A percentile compares a stretch with the other conserved stretches of the same genome.
These are phyloP conservation scores for Skeletonema menzelii DNA, from an alignment of 108 stramenopile genomes.

Conservation along the genomic window DNA sequence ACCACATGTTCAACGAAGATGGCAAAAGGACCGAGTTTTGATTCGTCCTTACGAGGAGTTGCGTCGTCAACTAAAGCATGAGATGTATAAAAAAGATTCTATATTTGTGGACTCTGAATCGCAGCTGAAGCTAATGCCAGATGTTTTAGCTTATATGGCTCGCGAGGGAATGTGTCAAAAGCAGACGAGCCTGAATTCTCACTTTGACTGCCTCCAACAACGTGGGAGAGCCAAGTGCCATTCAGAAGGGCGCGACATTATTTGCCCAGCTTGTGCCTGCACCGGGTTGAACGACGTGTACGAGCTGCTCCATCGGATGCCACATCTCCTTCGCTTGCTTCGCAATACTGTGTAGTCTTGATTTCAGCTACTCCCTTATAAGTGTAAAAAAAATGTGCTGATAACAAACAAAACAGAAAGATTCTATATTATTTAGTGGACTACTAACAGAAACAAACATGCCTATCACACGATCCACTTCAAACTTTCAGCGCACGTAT, in stretches of 20 bases:
- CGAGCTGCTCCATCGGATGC: slow-evolving; percentile 7
- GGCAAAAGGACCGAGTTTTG: slow-evolving; percentile 23
- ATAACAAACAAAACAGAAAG: not conserved
- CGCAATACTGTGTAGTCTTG: not conserved
- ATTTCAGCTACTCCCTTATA: not conserved
- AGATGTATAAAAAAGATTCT: slow-evolving; percentile 11
- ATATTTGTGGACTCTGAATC: slow-evolving; percentile 7
- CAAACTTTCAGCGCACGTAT: slow-evolving; percentile 8
- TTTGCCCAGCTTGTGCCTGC: slow-evolving; percentile 8
- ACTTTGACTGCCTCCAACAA: not conserved
- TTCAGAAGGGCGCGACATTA: slow-evolving; percentile 10
- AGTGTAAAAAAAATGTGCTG: not conserved
- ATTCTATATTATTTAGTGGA: not conserved
- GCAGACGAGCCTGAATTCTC: slow-evolving; percentile 5
- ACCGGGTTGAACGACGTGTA: slow-evolving; percentile 31
- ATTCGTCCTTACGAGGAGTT: slow-evolving; percentile 18
- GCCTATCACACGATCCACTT: not conserved
- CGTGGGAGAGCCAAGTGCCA: slow-evolving; percentile 3
- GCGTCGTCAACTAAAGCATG: slow-evolving; percentile 9
- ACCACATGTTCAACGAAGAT: slow-evolving; percentile 12
- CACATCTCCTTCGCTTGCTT: slow-evolving; percentile 8
- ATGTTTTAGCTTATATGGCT: slow-evolving; percentile 26
- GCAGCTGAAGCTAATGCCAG: slow-evolving; percentile 9
- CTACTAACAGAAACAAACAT: not conserved
- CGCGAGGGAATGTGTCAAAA: slow-evolving; percentile 9